Evolutionary conservation across 225 moss, liverwort and hornwort species (phyloP), one percentile per base, ranked within the genome.

Genomic region (Bryum argenteum): DNA sequence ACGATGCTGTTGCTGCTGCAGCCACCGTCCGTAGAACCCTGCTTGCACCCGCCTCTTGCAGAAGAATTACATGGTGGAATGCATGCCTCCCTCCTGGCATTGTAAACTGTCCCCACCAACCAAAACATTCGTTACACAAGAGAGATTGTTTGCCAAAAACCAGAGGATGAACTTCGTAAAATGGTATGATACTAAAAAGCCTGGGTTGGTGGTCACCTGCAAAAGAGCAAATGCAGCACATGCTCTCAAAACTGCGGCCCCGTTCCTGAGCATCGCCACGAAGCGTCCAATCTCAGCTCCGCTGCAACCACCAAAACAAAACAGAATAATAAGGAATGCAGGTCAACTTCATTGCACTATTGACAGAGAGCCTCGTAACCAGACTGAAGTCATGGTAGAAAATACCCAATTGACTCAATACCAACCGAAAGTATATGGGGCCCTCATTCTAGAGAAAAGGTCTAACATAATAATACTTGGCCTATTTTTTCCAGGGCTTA

Each of bases 81-180:
- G 95, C 95, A 67, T 96, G 93, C 73, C 93, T 86, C 12, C 95
- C 95, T 58, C 95, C 95, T 64, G 93, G 95, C 93, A 96, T 93
- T 19, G 95, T 96, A 48, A 93, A 93, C 93, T 91, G 88, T 33
- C 1, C 58, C 37, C 69, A 73, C 45, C 12, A 57, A 58, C 7
- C 77, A 33, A 28, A 28, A 56, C n/a, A 13, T 33, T 33, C 33
- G 33, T 33, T 33, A 33, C n/a, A 33, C 5, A 33, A 4, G 7
- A 33, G 33, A 4, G 5, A 33, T 33, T 33, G 33, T 33, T 33
- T 14, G 12, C 53, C 37, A 1, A 43, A 52, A 44, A 44, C 11
- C 54, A 47, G 54, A 61, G 22, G 2, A 26, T 12, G 33, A 33
- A n/a, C n/a, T n/a, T n/a, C n/a, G n/a, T n/a, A n/a, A n/a, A n/a